Evolutionary conservation across 805 yeast genomes (phyloP), one percentile per base, ranked within the genome.

Genomic region (Sugiyamaella floridensis): DNA sequence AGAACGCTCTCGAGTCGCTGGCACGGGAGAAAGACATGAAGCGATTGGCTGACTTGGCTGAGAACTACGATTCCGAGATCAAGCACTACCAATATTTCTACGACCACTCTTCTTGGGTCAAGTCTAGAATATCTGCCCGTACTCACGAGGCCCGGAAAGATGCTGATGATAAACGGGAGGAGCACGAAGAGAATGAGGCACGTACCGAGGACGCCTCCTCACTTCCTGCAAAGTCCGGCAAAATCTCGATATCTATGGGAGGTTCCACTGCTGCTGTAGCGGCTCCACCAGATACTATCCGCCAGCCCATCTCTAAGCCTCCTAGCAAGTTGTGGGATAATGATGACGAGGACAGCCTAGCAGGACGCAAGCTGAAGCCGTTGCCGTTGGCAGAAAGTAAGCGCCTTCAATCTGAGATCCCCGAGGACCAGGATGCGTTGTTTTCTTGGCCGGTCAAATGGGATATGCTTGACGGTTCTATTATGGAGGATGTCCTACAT

Each of bases 71-170:
- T 14, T 32, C 45, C 1, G 52, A 45, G 15, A 50, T 40, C 32
- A 50, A 54, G 29, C 43, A 53, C 28, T 29, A 45, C 16, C 12
- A 20, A 14, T 63, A 63, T 44, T 63, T 56, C 50, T 54, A 52
- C 26, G 63, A 63, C 48, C 65, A 58, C 26, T 52, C 64, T 2
- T 34, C 49, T 6, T 63, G 67, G 67, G 56, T 55, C 10, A 56
- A 60, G 43, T 49, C 55, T 19, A 55, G 67, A 34, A 50, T 47
- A 40, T 43, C 45, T 10, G 51, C 42, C 44, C 48, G 67, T 12
- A 47, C 44, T 9, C 47, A 62, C 28, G 66, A 63, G 22, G 48
- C 55, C 6, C 54, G 57, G 15, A 40, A 42, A 8, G 67, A 62
- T 48, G 46, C 45, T 14, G 34, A 44, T 4, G 60, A 56, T 29